Percentiles rank a stretch among this genome's conserved stretches.
These are phyloP conservation scores for Solanum aculeatissimum DNA, from an alignment of 305 asterid genomes.

Conservation along the genomic window DNA sequence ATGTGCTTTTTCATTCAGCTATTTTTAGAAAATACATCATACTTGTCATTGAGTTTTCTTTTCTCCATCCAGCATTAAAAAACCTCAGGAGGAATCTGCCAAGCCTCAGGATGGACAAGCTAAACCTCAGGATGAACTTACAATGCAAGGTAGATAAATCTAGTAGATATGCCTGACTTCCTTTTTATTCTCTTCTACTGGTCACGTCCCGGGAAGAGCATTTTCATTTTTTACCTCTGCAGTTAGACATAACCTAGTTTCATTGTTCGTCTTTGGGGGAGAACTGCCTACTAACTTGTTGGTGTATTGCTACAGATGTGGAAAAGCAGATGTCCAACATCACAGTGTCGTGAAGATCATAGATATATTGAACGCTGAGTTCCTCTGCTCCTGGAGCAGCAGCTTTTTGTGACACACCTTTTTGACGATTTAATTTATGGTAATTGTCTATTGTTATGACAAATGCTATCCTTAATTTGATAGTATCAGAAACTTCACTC, in stretches of 20 bases:
- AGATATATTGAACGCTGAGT: not conserved
- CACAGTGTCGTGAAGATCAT: not conserved
- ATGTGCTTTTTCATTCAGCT: not conserved
- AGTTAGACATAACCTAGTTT: not conserved
- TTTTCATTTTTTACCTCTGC: not conserved
- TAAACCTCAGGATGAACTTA: conserved; percentile 20
- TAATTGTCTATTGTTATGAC: not conserved
- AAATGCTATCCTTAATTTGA: not conserved
- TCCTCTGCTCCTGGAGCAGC: not conserved
- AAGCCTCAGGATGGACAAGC: conserved; percentile 16
- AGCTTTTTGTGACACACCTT: not conserved
- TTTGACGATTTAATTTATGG: not conserved
- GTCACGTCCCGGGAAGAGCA: not conserved
- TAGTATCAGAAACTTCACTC: not conserved
- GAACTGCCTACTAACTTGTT: not conserved
- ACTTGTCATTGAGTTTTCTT: not conserved
- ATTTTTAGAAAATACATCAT: not conserved
- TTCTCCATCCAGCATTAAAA: conserved; percentile 5
- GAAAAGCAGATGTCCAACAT: not conserved
- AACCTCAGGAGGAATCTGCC: conserved; percentile 19
- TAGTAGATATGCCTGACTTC: not conserved
- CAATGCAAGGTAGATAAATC: not conserved
- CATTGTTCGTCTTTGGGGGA: not conserved
- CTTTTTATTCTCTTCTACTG: not conserved
- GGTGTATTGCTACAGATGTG: not conserved